Base-by-base conservation (phyloP, 2,329 filamentous ascomycete genomes). In the Chaetomiaceae sp. region DNA sequence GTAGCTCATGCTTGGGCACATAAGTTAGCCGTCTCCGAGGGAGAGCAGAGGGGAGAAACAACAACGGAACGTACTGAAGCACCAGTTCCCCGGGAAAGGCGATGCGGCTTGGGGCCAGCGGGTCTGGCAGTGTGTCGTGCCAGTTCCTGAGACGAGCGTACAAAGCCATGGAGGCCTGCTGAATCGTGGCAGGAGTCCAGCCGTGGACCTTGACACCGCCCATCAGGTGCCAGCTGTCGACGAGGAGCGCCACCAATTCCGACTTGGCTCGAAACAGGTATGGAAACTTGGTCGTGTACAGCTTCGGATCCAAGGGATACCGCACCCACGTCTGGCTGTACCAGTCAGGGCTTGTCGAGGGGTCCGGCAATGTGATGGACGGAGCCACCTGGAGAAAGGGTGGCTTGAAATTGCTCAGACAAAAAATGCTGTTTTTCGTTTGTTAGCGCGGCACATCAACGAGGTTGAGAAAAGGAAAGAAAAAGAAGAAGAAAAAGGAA, bases 321-420 rank as follows among this genome's bases (percentile, higher is more conserved):
- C 62, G 67, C 0, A 72, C 53, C 63, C 64, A 68, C 2, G 70
- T 58, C 40, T 74, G 71, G 4, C 70, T 68, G 27, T 70, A 72
- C 62, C 65, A 72, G 0, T 47, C 40, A 0, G 56, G 1, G 6
- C 65, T 56, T 1, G 20, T 68, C 62, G 17, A 9, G 3, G 46
- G 46, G 17, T 48, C 25, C 8, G 69, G 71, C 1, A 73, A 54
- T 3, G 56, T 59, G 54, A 62, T 64, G 3, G 46, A 23, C 1
- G 71, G 71, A 0, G 68, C 66, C 3, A 61, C 45, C 25, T 58
- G 57, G 12, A 74, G 37, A 0, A 66, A 40, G 0, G 70, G 69
- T 9, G 20, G 29, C 22, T 33, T 17, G 11, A 22, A 43, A 25
- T 25, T 25, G 14, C 7, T 15, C 17, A 15, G 7, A 22, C 22